phyloP scores from a whole-genome alignment of 75 land plant genomes.

The Ceratopteris richardii region DNA sequence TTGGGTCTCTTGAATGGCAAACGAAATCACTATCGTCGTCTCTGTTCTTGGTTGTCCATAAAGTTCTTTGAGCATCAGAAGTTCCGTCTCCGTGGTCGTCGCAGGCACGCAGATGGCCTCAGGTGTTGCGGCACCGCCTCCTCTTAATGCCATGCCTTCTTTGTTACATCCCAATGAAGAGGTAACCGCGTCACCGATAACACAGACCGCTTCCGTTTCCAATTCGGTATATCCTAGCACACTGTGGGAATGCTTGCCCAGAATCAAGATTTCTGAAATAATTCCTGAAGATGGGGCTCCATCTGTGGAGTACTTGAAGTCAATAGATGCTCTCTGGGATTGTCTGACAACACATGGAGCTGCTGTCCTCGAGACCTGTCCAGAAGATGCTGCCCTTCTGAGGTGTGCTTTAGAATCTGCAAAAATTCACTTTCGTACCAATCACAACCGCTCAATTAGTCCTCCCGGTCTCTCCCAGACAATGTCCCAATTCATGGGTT shows the following conservation, averaged over 20 bases:
- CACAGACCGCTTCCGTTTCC: too few relatives aligned
- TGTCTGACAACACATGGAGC: constrained; percentile 68
- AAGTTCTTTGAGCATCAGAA: too few relatives aligned
- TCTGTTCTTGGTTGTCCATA: too few relatives aligned
- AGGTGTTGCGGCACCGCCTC: too few relatives aligned
- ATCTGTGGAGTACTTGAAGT: constrained; percentile 34
- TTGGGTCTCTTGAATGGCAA: too few relatives aligned
- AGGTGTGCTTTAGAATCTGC: constrained; percentile 71
- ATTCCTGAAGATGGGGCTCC: constrained; percentile 77
- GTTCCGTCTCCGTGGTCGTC: too few relatives aligned
- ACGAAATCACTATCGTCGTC: too few relatives aligned
- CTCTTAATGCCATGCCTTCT: too few relatives aligned
- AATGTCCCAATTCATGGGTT: constrained; percentile 10
- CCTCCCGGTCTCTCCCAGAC: constrained; percentile 16
- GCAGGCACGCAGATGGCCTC: too few relatives aligned
- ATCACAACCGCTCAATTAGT: constrained; percentile 14
- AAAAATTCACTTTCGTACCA: constrained; percentile 54
- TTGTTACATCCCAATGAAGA: too few relatives aligned
- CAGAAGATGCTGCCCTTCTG: constrained; percentile 51
- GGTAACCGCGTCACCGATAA: too few relatives aligned
- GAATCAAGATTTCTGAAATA: constrained; percentile 63
- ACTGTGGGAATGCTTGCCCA: constrained; percentile 9
- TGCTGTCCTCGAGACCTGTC: constrained; percentile 59
- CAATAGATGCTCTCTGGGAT: constrained; percentile 59
- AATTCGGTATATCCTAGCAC: too few relatives aligned